Conservation (phyloP, 2,329 filamentous ascomycete genomes). For the Colletotrichum spaethianum region DNA sequence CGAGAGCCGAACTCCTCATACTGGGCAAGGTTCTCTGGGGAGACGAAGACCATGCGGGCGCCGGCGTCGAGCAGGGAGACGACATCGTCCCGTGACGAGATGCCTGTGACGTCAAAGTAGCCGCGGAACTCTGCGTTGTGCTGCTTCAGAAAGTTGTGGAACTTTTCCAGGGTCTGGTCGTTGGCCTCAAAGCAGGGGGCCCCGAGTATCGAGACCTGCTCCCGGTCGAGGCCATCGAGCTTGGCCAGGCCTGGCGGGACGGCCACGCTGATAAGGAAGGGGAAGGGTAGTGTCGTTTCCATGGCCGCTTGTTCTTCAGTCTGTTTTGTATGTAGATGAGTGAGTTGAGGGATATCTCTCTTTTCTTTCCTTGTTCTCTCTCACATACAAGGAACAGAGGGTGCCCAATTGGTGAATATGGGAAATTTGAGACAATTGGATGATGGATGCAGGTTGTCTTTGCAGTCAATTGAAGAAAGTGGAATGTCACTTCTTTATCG, state of each 20-base stretch:
- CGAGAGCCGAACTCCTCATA: constrained; percentile 70
- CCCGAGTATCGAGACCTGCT: constrained; percentile 72
- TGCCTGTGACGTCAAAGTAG: constrained; percentile 82
- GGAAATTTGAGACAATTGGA: constrained; percentile 1
- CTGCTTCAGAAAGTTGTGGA: constrained; percentile 63
- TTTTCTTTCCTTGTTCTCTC: not conserved
- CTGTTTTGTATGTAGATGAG: not conserved
- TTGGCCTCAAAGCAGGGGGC: constrained; percentile 71
- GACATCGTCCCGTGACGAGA: constrained; percentile 80
- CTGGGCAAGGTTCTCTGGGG: constrained; percentile 75
- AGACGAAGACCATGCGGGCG: constrained; percentile 87
- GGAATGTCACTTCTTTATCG: constrained; percentile 37
- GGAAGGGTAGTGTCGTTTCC: constrained; percentile 76
- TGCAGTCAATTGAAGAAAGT: constrained; percentile 25
- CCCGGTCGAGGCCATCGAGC: constrained; percentile 66
- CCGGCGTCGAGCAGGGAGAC: constrained; percentile 87
- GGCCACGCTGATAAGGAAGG: constrained; percentile 73
- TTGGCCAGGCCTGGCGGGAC: constrained; percentile 64
- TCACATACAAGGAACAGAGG: not conserved
- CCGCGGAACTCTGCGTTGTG: constrained; percentile 70
- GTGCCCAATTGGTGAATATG: not conserved
- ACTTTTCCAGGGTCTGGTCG: constrained; percentile 61
- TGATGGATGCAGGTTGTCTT: constrained; percentile 1
- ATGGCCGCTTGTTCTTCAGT: constrained; percentile 55
- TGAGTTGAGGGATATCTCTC: constrained; percentile 8